phyloP scores from a whole-genome alignment of 306 rosid genomes.

The Sesbania bispinosa region DNA sequence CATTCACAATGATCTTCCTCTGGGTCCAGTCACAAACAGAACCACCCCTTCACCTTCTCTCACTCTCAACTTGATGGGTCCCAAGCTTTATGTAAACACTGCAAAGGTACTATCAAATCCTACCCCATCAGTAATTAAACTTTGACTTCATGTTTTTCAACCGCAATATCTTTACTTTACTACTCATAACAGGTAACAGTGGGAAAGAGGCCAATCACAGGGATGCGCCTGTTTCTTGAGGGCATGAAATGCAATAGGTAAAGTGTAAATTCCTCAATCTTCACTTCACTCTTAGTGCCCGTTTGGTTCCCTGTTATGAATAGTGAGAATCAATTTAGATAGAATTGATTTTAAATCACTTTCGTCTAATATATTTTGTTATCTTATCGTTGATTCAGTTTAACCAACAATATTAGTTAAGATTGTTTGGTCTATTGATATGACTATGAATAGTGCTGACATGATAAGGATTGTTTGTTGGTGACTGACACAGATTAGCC shows the following conservation, averaged over 20 bases:
- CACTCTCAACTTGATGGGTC: conserved; percentile 72
- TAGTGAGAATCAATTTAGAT: no score
- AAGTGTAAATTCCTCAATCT: conserved; percentile 35
- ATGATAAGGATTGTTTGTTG: conserved; percentile 2
- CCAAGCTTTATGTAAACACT: conserved; percentile 68
- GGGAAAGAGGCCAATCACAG: conserved; percentile 76
- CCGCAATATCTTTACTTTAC: not conserved
- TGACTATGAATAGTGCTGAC: not conserved
- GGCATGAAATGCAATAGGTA: conserved; percentile 92
- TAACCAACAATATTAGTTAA: not conserved
- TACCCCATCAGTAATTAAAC: not conserved
- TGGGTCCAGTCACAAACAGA: conserved; percentile 63
- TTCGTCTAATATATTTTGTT: no score
- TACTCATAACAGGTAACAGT: conserved; percentile 49
- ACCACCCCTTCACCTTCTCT: conserved; percentile 45
- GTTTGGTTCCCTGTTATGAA: no score
- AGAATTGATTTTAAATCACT: no score
- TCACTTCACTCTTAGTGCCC: no score
- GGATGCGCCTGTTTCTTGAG: conserved; percentile 87
- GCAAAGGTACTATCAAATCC: conserved; percentile 41
- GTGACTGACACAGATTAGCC: conserved; percentile 55
- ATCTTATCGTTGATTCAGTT: no score
- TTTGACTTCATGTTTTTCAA: not conserved
- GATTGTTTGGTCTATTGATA: not conserved
- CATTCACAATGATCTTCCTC: conserved; percentile 70